Evolutionary conservation across 495 filamentous ascomycete species (phyloP).

Genomic region (Aspergillus cristatus): DNA sequence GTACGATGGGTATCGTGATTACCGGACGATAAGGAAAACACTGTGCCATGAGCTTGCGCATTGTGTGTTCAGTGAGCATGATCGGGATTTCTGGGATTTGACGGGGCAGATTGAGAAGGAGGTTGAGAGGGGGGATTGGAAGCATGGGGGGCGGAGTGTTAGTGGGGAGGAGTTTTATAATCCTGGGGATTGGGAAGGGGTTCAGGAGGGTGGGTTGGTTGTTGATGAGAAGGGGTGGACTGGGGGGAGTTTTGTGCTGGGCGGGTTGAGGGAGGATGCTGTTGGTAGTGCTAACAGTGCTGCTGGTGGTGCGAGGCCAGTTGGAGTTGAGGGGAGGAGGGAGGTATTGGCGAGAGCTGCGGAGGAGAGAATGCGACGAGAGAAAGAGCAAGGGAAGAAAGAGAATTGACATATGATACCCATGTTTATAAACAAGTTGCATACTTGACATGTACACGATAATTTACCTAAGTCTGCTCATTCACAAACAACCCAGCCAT

Average conservation of each 20-base stretch:
- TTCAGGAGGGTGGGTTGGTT: conserved; percentile 41
- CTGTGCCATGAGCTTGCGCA: conserved; percentile 94
- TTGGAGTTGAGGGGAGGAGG: conserved; percentile 41
- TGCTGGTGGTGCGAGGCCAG: conserved; percentile 15
- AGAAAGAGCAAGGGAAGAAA: conserved; percentile 30
- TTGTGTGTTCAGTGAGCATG: conserved; percentile 77
- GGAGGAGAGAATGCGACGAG: conserved; percentile 59
- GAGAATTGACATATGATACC: conserved; percentile 17
- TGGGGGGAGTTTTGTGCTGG: conserved; percentile 80
- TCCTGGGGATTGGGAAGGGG: conserved; percentile 44
- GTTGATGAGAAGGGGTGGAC: conserved; percentile 78
- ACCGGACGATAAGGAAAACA: conserved; percentile 80
- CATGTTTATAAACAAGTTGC: no score
- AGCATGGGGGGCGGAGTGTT: conserved; percentile 51
- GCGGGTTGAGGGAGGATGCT: conserved; percentile 36
- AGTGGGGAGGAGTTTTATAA: conserved; percentile 64
- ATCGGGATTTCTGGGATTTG: conserved; percentile 80
- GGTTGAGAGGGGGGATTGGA: conserved; percentile 73
- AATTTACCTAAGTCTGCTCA: conserved; percentile 44
- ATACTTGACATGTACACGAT: no score
- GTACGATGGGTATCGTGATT: conserved; percentile 89
- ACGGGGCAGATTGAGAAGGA: conserved; percentile 78
- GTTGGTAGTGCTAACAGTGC: conserved; percentile 12
- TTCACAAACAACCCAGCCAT: conserved; percentile 85
- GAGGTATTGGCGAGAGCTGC: conserved; percentile 69